Conservation (phyloP, 768 basidiomycete genomes). For the Suillus tomentosus region DNA sequence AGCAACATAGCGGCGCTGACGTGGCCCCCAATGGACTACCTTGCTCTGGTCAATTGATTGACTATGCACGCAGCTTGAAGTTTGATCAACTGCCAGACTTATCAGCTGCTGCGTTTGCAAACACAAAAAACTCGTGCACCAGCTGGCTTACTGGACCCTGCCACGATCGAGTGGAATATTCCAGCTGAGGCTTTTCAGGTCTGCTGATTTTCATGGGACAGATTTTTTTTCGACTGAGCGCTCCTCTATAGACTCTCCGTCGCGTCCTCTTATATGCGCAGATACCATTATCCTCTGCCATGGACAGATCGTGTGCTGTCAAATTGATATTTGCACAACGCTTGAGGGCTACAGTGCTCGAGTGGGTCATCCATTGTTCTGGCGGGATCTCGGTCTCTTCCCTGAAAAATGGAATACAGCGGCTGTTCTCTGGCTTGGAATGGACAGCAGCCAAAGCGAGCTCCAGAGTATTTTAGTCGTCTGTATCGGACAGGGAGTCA, state of each 20-base stretch:
- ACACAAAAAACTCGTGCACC: neutral
- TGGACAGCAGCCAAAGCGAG: neutral
- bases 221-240: neutral
- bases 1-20: neutral
- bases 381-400: neutral
- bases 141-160: neutral
- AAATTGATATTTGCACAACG: neutral
- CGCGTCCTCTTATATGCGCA: neutral
- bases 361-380: neutral
- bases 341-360: neutral
- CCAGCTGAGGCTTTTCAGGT: neutral
- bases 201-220: neutral
- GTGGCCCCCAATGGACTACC: neutral
- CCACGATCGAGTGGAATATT: neutral
- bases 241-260: neutral
- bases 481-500: neutral
- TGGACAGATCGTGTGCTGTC: neutral
- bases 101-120: neutral
- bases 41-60: neutral
- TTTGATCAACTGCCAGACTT: neutral
- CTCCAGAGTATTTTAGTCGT: neutral
- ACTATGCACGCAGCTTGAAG: neutral
- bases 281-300: neutral
- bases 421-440: neutral
- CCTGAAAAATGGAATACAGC: slow-evolving; percentile 1